Evolutionary conservation across 2,329 filamentous ascomycete genomes (phyloP).

Genomic region (Ophiostoma australiae): DNA sequence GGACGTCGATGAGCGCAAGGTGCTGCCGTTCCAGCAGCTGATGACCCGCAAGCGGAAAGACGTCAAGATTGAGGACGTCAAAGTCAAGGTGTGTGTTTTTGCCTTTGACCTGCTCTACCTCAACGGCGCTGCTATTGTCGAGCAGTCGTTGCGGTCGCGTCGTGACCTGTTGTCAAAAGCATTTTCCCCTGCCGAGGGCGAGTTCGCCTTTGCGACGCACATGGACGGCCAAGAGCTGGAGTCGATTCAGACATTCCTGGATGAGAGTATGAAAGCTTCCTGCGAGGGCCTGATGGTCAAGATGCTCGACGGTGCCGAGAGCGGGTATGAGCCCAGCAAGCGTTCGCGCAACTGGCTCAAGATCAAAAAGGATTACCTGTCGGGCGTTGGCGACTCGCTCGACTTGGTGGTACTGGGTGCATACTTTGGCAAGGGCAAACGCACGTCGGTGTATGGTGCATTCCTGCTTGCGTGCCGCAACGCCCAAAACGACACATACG

Average conservation of each 20-base stretch:
- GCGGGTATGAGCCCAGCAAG: constrained; percentile 92
- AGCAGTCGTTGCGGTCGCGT: constrained; percentile 78
- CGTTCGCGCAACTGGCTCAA: constrained; percentile 98
- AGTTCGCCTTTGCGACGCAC: constrained; percentile 83
- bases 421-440: constrained; percentile 91
- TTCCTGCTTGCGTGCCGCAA: constrained; percentile 97
- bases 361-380: constrained; percentile 97
- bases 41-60: constrained; percentile 99
- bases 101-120: constrained; percentile 93
- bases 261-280: constrained; percentile 90
- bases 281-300: constrained; percentile 99
- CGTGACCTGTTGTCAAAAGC: constrained; percentile 67
- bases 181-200: constrained; percentile 75
- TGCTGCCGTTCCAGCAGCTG: constrained; percentile 92
- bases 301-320: constrained; percentile 92
- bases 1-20: constrained; percentile 92
- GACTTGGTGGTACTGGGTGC: constrained; percentile 94
- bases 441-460: constrained; percentile 89
- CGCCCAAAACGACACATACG: constrained; percentile 70
- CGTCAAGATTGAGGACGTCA: constrained; percentile 90
- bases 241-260: constrained; percentile 85
- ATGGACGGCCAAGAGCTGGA: constrained; percentile 87
- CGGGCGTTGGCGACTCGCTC: constrained; percentile 88
- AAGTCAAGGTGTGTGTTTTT: constrained; percentile 94
- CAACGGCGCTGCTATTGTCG: constrained; percentile 84